A percentile compares a stretch with the other conserved stretches of the same genome.
phyloP scores from a whole-genome alignment of 1,284 basidiomycete species.

The Irpex sp. region DNA sequence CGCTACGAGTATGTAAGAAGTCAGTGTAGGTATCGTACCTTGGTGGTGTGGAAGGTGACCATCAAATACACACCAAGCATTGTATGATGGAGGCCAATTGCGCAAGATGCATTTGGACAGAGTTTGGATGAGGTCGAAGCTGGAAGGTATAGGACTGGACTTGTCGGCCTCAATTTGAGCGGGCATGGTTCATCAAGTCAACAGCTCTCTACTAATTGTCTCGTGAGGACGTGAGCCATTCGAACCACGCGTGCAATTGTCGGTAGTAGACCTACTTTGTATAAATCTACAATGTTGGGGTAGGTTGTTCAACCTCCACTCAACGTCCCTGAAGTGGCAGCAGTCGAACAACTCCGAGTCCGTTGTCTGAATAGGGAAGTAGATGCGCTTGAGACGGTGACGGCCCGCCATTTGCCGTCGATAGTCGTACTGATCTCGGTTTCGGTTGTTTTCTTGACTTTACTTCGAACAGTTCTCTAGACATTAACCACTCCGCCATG shows the following conservation, averaged over 20 bases:
- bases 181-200: background rate
- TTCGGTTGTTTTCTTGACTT: too few species aligned
- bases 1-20: background rate
- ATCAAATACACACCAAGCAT: background rate
- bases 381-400: background rate
- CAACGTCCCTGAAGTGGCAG: too few species aligned
- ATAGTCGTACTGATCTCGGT: too few species aligned
- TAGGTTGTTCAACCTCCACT: too few species aligned
- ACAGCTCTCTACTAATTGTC: too few species aligned
- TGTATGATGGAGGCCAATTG: conserved; percentile 1
- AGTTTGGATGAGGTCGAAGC: background rate
- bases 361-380: too few species aligned
- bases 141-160: background rate
- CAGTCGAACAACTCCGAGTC: too few species aligned
- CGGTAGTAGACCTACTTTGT: too few species aligned
- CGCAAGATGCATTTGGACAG: background rate
- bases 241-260: too few species aligned
- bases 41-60: background rate
- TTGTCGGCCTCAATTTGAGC: background rate
- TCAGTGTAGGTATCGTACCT: background rate
- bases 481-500: background rate
- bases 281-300: too few species aligned
- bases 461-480: background rate
- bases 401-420: background rate
- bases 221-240: too few species aligned